Base-by-base conservation (phyloP, 306 rosid genomes). In the Castanospermum australe region DNA sequence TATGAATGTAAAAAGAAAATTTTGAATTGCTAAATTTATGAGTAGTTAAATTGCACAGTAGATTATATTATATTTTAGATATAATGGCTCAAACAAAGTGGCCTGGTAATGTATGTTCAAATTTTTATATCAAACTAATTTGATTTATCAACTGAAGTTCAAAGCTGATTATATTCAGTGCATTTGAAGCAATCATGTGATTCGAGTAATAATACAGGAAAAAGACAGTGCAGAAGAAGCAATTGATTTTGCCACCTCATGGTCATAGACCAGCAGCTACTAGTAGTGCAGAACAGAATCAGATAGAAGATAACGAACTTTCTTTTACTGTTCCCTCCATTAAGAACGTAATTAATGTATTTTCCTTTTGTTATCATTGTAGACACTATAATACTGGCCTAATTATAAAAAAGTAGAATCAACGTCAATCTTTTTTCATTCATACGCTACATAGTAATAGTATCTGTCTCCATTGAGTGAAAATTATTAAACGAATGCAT, bases 321-420 rank as follows among this genome's bases (percentile, higher is more conserved):
- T 64, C 20, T 78, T 80, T 67, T 20, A 14, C 25, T 50, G 36
- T 22, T 54, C 57, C 50, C 33, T 42, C 69, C 73, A 60, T 21
- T 33, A 62, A 50, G 50, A 75, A 32, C 33, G 64, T 45, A 48
- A 61, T 76, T 24, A 52, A 67, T 56, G 41, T 11, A 24, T 18
- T 35, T 56, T 73, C 9, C 32, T 52, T 78, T 56, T 4, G 50
- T 22, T 67, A 68, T 77, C 44, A 48, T 88, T 51, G 77, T 18
- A 60, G 62, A 66, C 79, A 79, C 56, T 28, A 77, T 78, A 73
- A 79, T 82, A 52, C 57, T 61, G 54, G 32, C 59, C 68, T 13
- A 70, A 72, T 75, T 45, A 83, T 71, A 57, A 41, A 52, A 52
- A 67, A 38, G 28, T 47, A 24, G 10, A 57, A 8, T 38, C 45